Evolutionary conservation across 2,329 filamentous ascomycete species (phyloP).

Genomic region (Diaporthe humulicola): DNA sequence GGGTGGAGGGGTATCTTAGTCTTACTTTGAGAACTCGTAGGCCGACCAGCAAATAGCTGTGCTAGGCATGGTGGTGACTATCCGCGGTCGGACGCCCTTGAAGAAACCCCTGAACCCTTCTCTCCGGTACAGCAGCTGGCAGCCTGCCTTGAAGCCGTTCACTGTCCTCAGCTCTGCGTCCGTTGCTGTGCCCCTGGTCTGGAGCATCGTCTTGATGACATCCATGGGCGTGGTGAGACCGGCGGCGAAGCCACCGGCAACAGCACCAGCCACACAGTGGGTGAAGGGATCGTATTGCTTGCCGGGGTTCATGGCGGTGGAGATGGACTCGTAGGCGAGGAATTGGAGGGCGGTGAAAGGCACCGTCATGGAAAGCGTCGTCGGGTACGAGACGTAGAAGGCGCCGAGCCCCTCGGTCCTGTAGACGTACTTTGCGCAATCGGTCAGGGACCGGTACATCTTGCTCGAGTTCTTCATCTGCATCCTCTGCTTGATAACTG

Average conservation of each 20-base stretch:
- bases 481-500: constrained; percentile 99
- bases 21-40: constrained; percentile 78
- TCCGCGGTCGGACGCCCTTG: constrained; percentile 89
- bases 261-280: constrained; percentile 91
- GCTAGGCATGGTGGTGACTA: constrained; percentile 97
- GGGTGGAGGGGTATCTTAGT: constrained; percentile 37
- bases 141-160: constrained; percentile 84
- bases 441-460: constrained; percentile 85
- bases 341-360: constrained; percentile 98
- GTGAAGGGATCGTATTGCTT: constrained; percentile 92
- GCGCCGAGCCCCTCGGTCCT: constrained; percentile 87
- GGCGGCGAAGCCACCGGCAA: constrained; percentile 93
- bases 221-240: constrained; percentile 96
- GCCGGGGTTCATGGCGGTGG: constrained; percentile 89
- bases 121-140: constrained; percentile 83
- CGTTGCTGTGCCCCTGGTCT: constrained; percentile 85
- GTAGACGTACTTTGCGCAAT: constrained; percentile 92
- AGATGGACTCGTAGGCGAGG: constrained; percentile 96
- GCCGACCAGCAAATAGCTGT: constrained; percentile 99
- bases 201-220: constrained; percentile 97
- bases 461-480: constrained; percentile 94
- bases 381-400: constrained; percentile 99
- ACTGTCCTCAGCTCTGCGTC: constrained; percentile 88
- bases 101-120: constrained; percentile 92
- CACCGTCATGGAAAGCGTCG: constrained; percentile 97